Evolutionary conservation across 1,284 basidiomycete species (phyloP), one percentile per base, ranked within the genome.

Genomic region (Ceratobasidium sp.): DNA sequence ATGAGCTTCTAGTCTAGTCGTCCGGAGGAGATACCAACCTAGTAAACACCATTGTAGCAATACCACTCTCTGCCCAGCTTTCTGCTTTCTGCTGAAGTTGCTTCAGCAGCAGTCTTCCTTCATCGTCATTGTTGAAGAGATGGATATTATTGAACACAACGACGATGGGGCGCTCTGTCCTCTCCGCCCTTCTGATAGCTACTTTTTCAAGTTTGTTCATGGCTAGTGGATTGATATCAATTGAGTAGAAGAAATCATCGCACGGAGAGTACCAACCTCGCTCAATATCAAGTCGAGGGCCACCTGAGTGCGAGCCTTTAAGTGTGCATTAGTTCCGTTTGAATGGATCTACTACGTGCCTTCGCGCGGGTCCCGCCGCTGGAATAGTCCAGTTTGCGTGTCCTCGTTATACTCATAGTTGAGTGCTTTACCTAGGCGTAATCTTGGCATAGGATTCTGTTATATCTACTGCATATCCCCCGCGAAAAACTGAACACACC

Each of bases 171-270:
- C 3, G 85, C 85, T 75, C 83, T 81, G 55, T 82, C 81, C 46
- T 89, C 83, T 77, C 84, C 86, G 57, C 79, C 30, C 73, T 65
- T 34, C 84, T 82, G 61, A 96, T 82, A 0, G 93, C 93, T 28
- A 95, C 92, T 78, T 95, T 95, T 79, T 94, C 92, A 1, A 93
- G 84, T 78, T 95, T 96, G 78, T 91, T 92, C 81, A 94, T 79
- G 0, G 91, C 91, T 88, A 61, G 3, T 73, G 28, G 30, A 59
- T n/a, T n/a, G n/a, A n/a, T n/a, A n/a, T n/a, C n/a, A n/a, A 34
- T 26, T 55, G 12, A 30, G 46, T 30, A 41, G 36, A 39, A 1
- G 26, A 18, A 14, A 26, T 30, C 26, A 8, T 53, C 21, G 72
- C 60, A 75, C 4, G 59, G 48, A 21, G 72, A 45, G 0, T 8